phyloP scores from a whole-genome alignment of 345 rosid species.

The Kandelia obovata region DNA sequence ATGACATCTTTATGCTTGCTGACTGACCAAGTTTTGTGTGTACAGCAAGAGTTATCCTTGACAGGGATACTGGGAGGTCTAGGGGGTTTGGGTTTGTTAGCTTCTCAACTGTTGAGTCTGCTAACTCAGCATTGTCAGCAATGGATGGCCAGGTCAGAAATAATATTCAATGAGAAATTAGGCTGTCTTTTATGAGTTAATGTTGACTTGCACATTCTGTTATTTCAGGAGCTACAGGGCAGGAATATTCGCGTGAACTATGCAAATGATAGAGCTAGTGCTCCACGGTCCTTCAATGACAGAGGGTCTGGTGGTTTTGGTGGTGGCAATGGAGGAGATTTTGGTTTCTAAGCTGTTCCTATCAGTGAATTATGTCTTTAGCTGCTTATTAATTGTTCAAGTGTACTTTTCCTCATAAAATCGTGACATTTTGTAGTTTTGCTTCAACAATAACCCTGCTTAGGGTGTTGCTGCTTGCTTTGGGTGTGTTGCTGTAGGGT shows the following conservation, averaged over 20 bases:
- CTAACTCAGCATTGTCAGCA: constrained; percentile 48
- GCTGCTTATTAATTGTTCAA: background rate
- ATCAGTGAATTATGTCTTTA: background rate
- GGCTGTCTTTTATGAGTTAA: background rate
- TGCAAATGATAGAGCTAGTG: constrained; percentile 44
- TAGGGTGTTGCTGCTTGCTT: no score
- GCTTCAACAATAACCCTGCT: no score
- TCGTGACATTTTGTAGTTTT: no score
- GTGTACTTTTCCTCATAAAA: no score
- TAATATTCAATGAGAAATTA: background rate
- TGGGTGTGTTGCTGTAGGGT: no score
- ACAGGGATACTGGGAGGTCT: constrained; percentile 74
- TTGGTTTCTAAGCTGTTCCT: background rate
- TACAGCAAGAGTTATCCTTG: constrained; percentile 54
- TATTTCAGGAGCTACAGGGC: constrained; percentile 53
- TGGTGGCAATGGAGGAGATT: background rate
- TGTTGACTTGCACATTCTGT: background rate
- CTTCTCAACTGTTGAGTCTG: constrained; percentile 36
- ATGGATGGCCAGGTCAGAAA: constrained; percentile 74
- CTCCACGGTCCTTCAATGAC: constrained; percentile 21
- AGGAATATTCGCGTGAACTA: constrained; percentile 54
- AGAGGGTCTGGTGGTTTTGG: background rate
- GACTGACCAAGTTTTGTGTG: background rate
- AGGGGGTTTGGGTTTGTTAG: constrained; percentile 75
- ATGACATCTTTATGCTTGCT: background rate